Base-by-base conservation (phyloP, 106 monocot species). In the Xerophyta viscosa region DNA sequence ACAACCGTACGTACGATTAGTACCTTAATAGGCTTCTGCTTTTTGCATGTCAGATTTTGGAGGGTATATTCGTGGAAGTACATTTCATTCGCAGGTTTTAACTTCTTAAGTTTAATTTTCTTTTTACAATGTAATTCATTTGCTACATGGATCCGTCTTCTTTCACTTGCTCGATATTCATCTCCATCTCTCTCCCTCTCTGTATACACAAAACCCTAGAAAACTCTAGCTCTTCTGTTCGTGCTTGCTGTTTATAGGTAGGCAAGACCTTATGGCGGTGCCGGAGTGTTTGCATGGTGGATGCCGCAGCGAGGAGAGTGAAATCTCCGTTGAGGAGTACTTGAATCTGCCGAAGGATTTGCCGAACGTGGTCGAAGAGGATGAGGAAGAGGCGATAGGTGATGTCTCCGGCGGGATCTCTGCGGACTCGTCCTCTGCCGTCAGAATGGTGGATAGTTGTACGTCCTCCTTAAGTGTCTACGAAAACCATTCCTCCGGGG, bases 291-390 rank as follows among this genome's bases (percentile, higher is more conserved):
- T 50, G n/a, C 27, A 46, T 22, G 77, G 61, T 6, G 55, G 64
- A 6, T 44, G 15, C 31, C 45, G 29, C 81, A 31, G 59, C n/a
- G 57, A 30, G 3, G 61, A 49, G 9, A 31, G 20, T 2, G 14
- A 65, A 20, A 86, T 91, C 69, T 12, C 60, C 46, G 69, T 92
- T 6, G 91, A 92, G 23, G 91, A 92, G 57, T 78, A 86, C 17
- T 78, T 92, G 47, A 76, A 92, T 61, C 69, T 86, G 62, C 75
- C 85, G 25, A 79, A 76, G 64, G 82, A 82, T n/a, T n/a, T n/a
- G n/a, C n/a, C n/a, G n/a, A n/a, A n/a, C n/a, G n/a, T n/a, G n/a
- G n/a, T n/a, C 20, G 79, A 66, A 17, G 75, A 57, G 14, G 74
- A 48, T 1, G 74, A 56, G 24, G 60, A 20, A 12, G 53, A 37